Base-by-base conservation (phyloP, 2,329 filamentous ascomycete species). In the Ophiostoma triangulosporum region DNA sequence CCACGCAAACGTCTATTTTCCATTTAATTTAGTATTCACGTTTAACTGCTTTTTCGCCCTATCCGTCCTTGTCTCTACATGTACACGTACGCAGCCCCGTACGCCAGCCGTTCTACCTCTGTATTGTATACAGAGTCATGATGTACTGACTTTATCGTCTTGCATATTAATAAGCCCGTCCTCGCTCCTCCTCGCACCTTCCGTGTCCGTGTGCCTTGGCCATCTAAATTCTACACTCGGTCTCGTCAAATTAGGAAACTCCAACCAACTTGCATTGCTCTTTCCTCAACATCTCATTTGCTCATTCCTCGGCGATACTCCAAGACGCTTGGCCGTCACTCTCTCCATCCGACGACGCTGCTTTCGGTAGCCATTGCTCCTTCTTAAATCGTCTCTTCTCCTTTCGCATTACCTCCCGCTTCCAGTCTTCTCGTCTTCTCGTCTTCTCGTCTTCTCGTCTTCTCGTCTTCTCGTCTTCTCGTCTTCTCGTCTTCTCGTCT, bases 241-340 rank as follows among this genome's bases (percentile, higher is more conserved):
- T n/a, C n/a, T n/a, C n/a, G n/a, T n/a, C n/a, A n/a, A n/a, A n/a
- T n/a, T n/a, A n/a, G 17, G 17, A 8, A 29, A 31, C 14, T 29
- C 4, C n/a, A 17, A 3, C 12, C 46, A 43, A 51, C 31, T 51
- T 46, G 45, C 46, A 32, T 32, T 32, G 27, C n/a, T 12, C 32
- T 51, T 32, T 54, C 50, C 45, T 52, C 45, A 35, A 36, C 36
- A 36, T 36, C 50, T 31, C 36, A 26, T 54, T 35, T 15, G 45
- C 54, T 46, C 53, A 48, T 54, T 29, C 38, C 33, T 27, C 48
- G 48, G 49, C 53, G 51, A 51, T 29, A 29, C 29, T 48, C 54
- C 48, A 56, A 56, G 54, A 54, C 27, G 48, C 51, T 54, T 53
- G 48, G 51, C 54, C 33, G 51, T 48, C 32, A 46, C 36, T 48